These are phyloP conservation scores for Pseudopithomyces maydicus DNA, from an alignment of 2,329 filamentous ascomycete species.

Conservation along the genomic window DNA sequence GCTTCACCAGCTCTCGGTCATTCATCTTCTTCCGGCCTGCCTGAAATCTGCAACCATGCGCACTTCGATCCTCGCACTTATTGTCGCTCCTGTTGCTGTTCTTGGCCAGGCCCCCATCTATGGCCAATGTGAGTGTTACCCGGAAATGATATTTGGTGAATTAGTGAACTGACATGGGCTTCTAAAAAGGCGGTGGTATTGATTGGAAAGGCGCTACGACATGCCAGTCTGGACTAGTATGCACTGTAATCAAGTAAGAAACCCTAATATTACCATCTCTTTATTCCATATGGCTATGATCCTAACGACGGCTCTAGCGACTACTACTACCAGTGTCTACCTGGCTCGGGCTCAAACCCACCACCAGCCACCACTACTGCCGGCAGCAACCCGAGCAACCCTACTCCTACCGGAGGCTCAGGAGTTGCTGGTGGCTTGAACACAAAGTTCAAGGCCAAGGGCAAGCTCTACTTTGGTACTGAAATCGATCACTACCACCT, in stretches of 20 bases:
- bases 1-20: too few species aligned
- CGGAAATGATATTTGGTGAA: constrained; percentile 35
- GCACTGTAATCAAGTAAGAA: too few species aligned
- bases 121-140: constrained; percentile 48
- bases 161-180: constrained; percentile 47
- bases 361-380: constrained; percentile 8
- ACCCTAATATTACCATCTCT: too few species aligned
- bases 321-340: background rate
- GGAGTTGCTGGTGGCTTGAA: constrained; percentile 50
- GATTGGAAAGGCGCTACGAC: background rate
- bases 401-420: constrained; percentile 16
- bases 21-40: too few species aligned
- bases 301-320: background rate
- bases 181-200: constrained; percentile 33
- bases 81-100: constrained; percentile 29
- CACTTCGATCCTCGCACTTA: constrained; percentile 23
- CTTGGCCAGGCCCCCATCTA: constrained; percentile 39
- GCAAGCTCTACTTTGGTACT: constrained; percentile 69
- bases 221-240: too few species aligned
- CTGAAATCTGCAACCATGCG: too few species aligned
- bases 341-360: background rate
- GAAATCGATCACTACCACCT: constrained; percentile 61
- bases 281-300: too few species aligned
- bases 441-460: constrained; percentile 62
- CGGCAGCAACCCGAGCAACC: background rate